Evolutionary conservation across 139 green algal genomes (phyloP), one percentile per base, ranked within the genome.

Genomic region (Auxenochlorella pyrenoidosa): DNA sequence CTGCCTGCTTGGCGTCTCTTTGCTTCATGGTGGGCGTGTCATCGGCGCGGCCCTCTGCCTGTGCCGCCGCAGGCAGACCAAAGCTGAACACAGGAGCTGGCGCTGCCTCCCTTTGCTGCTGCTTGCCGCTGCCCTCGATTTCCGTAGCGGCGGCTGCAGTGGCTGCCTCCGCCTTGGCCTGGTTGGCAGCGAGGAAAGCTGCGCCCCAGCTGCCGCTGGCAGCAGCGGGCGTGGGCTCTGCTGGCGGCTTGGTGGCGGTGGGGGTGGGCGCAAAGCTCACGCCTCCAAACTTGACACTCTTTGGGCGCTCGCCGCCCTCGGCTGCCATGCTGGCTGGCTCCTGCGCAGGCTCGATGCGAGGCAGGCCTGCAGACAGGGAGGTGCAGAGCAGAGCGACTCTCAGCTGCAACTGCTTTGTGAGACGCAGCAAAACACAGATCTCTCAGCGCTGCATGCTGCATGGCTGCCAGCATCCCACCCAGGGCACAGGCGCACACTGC

Each of bases 271-370:
- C 58, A 82, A 86, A 86, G 28, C 54, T 75, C 16, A 87, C 82
- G n/a, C 83, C 83, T 32, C 88, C 88, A 89, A 91, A 89, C 4
- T 36, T 80, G 38, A 91, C 88, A 38, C 59, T 59, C 78, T 66
- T 82, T 13, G 15, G 38, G 43, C 78, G 58, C 76, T 86, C 85
- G 38, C 84, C 34, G 44, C 41, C 73, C 38, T 75, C 85, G 24
- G 26, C 78, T 12, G 22, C 66, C 66, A 34, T 73, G 66, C 32
- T 24, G 30, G 32, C 47, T 0, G 26, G 58, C 80, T 41, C 30
- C 40, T 66, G 32, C 3, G 65, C 83, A 24, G 68, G 44, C 44
- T 76, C 83, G 34, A 47, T 51, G 4, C 36, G 54, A 12, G 83
- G 70, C 68, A 82, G 83, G 83, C 83, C 70, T 81, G 83, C 83